Evolutionary conservation across 2,329 filamentous ascomycete genomes (phyloP).

Genomic region (Alternaria solani): DNA sequence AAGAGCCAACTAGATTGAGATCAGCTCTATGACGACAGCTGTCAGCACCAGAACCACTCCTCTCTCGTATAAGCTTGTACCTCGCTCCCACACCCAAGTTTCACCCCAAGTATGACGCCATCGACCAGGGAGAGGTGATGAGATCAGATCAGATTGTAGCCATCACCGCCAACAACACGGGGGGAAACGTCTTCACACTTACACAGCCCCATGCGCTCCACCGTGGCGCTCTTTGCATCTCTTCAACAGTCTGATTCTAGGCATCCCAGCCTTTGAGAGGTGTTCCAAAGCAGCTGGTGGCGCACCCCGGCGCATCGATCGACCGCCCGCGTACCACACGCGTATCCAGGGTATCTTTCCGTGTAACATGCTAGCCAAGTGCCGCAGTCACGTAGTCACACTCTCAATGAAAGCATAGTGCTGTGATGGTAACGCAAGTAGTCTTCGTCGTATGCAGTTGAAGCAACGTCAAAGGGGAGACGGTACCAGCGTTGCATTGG

Average conservation of each 20-base stretch:
- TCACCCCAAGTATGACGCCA: too few species aligned
- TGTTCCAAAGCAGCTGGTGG: slow-evolving; percentile 17
- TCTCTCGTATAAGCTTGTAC: neutral
- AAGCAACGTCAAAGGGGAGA: slow-evolving; percentile 15
- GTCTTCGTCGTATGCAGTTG: neutral
- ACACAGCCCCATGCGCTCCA: slow-evolving; percentile 11
- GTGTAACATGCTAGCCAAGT: slow-evolving; percentile 13
- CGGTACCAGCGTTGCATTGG: slow-evolving; percentile 1
- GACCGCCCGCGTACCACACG: slow-evolving; percentile 11
- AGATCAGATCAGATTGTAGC: neutral
- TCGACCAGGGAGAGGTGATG: neutral
- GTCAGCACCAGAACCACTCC: neutral
- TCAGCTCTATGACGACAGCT: slow-evolving; percentile 9
- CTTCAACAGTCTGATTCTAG: slow-evolving; percentile 4
- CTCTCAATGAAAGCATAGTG: slow-evolving; percentile 10
- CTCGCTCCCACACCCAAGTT: neutral
- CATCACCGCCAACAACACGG: neutral
- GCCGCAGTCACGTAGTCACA: slow-evolving; percentile 18
- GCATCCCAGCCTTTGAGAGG: slow-evolving; percentile 9
- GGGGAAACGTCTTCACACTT: slow-evolving; percentile 2
- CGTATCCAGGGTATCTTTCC: slow-evolving; percentile 1
- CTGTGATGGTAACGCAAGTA: slow-evolving; percentile 6
- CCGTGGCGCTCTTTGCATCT: slow-evolving; percentile 18
- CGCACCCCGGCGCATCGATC: slow-evolving; percentile 13
- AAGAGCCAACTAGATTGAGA: neutral